These are phyloP conservation scores for Calonectria henricotiae DNA, from an alignment of 2,329 filamentous ascomycete species.

Conservation along the genomic window DNA sequence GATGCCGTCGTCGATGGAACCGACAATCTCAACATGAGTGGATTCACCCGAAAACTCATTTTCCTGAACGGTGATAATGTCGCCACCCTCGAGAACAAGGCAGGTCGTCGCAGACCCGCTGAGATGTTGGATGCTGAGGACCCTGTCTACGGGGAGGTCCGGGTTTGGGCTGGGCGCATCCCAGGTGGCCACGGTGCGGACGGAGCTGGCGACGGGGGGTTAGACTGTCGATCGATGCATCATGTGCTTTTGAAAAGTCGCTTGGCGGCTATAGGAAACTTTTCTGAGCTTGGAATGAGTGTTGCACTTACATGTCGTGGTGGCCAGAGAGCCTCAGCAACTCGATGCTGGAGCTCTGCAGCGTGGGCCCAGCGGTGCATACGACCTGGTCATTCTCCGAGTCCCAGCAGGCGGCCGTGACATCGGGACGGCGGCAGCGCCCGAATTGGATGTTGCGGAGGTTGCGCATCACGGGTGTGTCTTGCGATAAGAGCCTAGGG, in stretches of 20 bases:
- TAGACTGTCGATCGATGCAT: slow-evolving; percentile 38
- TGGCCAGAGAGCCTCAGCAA: slow-evolving; percentile 72
- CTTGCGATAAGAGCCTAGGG: slow-evolving; percentile 14
- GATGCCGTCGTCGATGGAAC: slow-evolving; percentile 94
- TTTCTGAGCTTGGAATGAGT: slow-evolving; percentile 10
- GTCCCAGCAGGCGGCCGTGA: slow-evolving; percentile 91
- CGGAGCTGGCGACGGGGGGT: slow-evolving; percentile 49
- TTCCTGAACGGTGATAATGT: slow-evolving; percentile 90
- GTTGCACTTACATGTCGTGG: slow-evolving; percentile 61
- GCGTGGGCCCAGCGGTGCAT: slow-evolving; percentile 87
- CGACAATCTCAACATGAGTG: slow-evolving; percentile 93
- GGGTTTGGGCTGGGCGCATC: slow-evolving; percentile 87
- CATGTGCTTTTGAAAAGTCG: slow-evolving; percentile 16
- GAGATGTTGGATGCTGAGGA: slow-evolving; percentile 89
- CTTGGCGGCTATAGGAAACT: slow-evolving; percentile 6
- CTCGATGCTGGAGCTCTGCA: slow-evolving; percentile 80
- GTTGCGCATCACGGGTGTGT: slow-evolving; percentile 80
- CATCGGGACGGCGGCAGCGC: slow-evolving; percentile 74
- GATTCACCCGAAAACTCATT: slow-evolving; percentile 64
- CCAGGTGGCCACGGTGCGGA: slow-evolving; percentile 82
- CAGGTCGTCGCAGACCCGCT: slow-evolving; percentile 84
- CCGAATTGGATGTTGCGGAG: slow-evolving; percentile 84
- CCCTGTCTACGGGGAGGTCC: slow-evolving; percentile 80
- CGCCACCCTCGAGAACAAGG: slow-evolving; percentile 89
- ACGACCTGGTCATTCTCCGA: slow-evolving; percentile 83